Base-by-base conservation (phyloP, 371 early-diverging fungal genomes). In the Ecytonucleospora hepatopenaei region DNA sequence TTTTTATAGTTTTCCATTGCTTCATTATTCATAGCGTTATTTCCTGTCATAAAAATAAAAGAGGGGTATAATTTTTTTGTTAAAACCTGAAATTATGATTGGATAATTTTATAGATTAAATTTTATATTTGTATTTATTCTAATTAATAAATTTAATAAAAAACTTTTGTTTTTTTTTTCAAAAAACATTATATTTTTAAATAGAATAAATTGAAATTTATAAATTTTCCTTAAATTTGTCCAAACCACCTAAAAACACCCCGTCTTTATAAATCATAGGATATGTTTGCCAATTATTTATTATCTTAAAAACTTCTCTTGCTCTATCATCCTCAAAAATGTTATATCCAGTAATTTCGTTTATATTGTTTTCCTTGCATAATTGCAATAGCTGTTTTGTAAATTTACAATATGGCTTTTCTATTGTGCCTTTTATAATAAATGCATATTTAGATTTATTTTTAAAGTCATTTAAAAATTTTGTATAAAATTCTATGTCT, bases 221-320 rank as follows among this genome's bases (percentile, higher is more conserved):
- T 92, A 94, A 70, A 95, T 78, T 76, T 55, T 80, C 80, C 2
- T 76, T 74, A 77, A 78, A 80, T 54, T 80, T 76, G 75, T 97
- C 95, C 75, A 87, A 87, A 12, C 97, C 97, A 46, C 95, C 95
- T 59, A 94, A 82, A 76, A 97, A 92, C 78, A 90, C 88, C 62
- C 91, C 90, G 77, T 90, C 87, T 74, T 93, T 83, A 72, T 88
- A 97, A 4, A 94, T 86, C 82, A 94, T 95, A 33, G 97, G 97
- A 78, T 92, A 89, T 17, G 95, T 97, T 8, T 92, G 92, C 97
- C 95, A 94, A 54, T 82, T 80, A 35, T 86, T 84, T 64, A 83
- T 86, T 60, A 82, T 74, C 79, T 92, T 92, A 67, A 92, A 73
- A 0, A 73, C 83, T 77, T 72, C 64, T 28, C 79, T 48, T 27